phyloP scores from a whole-genome alignment of 257 asterid species.

The Mentha longifolia region DNA sequence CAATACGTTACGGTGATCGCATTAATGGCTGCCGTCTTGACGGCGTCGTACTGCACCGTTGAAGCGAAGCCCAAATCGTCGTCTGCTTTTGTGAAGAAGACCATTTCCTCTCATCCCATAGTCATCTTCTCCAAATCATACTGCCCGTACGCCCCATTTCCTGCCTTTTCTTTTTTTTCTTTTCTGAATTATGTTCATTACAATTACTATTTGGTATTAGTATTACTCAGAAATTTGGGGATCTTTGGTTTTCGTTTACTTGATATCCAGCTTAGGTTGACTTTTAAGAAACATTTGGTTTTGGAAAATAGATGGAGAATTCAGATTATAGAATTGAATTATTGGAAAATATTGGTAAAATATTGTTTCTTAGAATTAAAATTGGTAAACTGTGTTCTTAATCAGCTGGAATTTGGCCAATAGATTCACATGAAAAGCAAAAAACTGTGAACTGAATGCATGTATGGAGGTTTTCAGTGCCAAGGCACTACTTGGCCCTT shows the following conservation, averaged over 20 bases:
- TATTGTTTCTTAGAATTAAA: constrained; percentile 4
- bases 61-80: constrained; percentile 51
- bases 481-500: too few species aligned
- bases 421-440: neutral
- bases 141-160: constrained; percentile 64
- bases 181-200: neutral
- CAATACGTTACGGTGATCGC: constrained; percentile 34
- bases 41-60: constrained; percentile 37
- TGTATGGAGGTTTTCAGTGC: neutral
- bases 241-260: neutral
- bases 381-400: neutral
- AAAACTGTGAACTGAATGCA: neutral
- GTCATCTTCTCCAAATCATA: constrained; percentile 94
- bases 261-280: constrained; percentile 1
- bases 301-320: neutral
- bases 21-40: constrained; percentile 34
- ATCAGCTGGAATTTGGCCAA: neutral
- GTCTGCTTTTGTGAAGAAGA: constrained; percentile 57
- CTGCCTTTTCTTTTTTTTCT: neutral
- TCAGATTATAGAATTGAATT: constrained; percentile 1
- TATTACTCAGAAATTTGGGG: neutral
- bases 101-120: constrained; percentile 65
- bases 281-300: neutral
- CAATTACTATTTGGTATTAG: neutral
- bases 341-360: neutral